A percentile compares a stretch with the other conserved stretches of the same genome.
Evolutionary conservation across 805 yeast species (phyloP).

Genomic region (Lipomyces japonicus): DNA sequence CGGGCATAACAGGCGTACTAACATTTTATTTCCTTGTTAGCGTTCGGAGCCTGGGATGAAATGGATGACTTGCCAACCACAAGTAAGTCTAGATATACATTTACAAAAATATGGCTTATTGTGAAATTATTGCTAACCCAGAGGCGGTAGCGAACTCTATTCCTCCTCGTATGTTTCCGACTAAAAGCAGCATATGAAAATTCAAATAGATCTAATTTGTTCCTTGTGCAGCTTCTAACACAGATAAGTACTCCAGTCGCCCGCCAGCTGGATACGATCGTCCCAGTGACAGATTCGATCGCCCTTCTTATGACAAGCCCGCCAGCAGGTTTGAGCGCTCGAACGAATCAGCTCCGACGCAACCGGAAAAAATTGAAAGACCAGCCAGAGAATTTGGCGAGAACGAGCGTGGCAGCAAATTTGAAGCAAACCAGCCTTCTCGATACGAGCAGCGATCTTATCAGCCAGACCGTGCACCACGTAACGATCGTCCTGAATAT

Average conservation of each 20-base stretch:
- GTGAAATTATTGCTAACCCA: background rate
- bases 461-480: slow-evolving; percentile 8
- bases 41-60: slow-evolving; percentile 29
- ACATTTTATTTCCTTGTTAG: slow-evolving; percentile 3
- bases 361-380: background rate
- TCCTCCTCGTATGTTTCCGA: background rate
- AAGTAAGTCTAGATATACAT: slow-evolving; percentile 13
- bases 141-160: no score
- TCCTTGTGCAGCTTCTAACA: background rate
- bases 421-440: no score
- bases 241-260: background rate
- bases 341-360: no score
- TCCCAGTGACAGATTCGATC: background rate
- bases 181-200: no score
- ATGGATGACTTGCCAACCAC: slow-evolving; percentile 28
- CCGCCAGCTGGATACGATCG: background rate
- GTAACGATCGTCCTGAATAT: slow-evolving; percentile 24
- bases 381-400: slow-evolving; percentile 13
- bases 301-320: no score
- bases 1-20: background rate
- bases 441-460: slow-evolving; percentile 7
- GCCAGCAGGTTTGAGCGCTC: no score
- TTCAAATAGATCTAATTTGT: no score
- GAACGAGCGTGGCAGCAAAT: slow-evolving; percentile 21
- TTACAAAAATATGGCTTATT: background rate